Conservation (phyloP, 768 basidiomycete genomes). For the Hortiboletus campestris region DNA sequence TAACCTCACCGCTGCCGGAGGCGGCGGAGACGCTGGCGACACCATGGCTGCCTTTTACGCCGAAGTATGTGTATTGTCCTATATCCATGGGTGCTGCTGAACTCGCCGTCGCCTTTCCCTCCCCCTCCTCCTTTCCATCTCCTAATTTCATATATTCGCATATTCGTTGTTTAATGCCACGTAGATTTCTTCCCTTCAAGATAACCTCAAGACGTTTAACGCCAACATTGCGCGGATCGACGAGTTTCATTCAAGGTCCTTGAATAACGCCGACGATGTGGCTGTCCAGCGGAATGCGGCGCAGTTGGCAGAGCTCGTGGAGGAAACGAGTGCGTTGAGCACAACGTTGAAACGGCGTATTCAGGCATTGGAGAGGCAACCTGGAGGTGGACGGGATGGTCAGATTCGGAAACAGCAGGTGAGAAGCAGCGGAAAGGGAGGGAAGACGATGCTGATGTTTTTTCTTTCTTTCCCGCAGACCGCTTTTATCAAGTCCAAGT, state of each 20-base stretch:
- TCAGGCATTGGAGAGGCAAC: slow-evolving; percentile 66
- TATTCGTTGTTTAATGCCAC: background rate
- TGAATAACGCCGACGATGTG: slow-evolving; percentile 74
- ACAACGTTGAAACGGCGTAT: slow-evolving; percentile 67
- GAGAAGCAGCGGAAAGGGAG: background rate
- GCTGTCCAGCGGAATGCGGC: slow-evolving; percentile 58
- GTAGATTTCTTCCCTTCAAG: slow-evolving; percentile 77
- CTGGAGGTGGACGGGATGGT: slow-evolving; percentile 61
- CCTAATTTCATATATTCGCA: background rate
- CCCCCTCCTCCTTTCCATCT: background rate
- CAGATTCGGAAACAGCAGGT: slow-evolving; percentile 81
- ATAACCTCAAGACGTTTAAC: slow-evolving; percentile 63
- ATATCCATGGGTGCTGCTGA: background rate
- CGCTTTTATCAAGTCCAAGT: slow-evolving; percentile 67
- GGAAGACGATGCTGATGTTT: slow-evolving; percentile 16
- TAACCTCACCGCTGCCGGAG: slow-evolving; percentile 41
- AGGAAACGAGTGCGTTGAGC: slow-evolving; percentile 70
- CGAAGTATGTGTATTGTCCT: slow-evolving; percentile 49
- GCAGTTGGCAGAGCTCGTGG: slow-evolving; percentile 66
- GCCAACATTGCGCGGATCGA: slow-evolving; percentile 66
- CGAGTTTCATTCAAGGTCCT: slow-evolving; percentile 69
- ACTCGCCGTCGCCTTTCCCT: background rate
- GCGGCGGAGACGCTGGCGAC: slow-evolving; percentile 45
- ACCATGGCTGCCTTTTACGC: slow-evolving; percentile 69
- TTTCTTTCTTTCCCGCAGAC: slow-evolving; percentile 37